Evolutionary conservation across 352 stramenopile species (phyloP), one percentile per base, ranked within the genome.

Genomic region (Globisporangium nodosum): DNA sequence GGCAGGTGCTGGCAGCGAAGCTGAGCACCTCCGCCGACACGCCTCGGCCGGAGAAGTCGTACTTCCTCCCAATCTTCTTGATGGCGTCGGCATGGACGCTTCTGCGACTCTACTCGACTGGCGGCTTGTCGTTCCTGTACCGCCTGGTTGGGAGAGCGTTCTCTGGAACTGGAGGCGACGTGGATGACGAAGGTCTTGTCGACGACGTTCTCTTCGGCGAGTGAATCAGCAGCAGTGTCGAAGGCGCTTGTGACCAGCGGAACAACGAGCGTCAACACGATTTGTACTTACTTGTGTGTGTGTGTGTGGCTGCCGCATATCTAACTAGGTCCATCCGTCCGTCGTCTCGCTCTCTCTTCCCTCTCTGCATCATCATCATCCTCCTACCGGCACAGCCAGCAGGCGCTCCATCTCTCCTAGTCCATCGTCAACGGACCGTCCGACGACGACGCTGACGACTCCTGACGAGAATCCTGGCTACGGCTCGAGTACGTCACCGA

Each of bases 1-100:
- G 76, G 9, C 74, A 90, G 63, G 76, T 94, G 20, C 54, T 92
- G 18, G 52, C 69, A 21, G 60, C 76, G 18, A 92, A 91, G 53
- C 54, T 94, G 9, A 68, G 69, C 35, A 63, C 63, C 5, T 64
- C 51, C 16, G 54, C 68, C 31, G 52, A 35, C 7, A 16, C 54
- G 6, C 42, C 61, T 18, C 31, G 20, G 7, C 18, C 31, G 27
- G 69, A 65, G 33, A 76, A 67, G 16, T 83, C 72, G 12, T 87
- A 85, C 63, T 69, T 85, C 31, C 69, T 69, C 52, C 77, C 75
- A 3, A 70, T 91, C 42, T 70, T 86, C 35, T 27, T 87, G 31
- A 64, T 92, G 15, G 83, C 81, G 5, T 53, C 75, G 8, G 65
- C 68, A 15, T 94, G 85, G 85, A 88, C 78, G 11, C 35, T 92